Base-by-base conservation (phyloP, 768 basidiomycete species). In the Boletus huronensis region DNA sequence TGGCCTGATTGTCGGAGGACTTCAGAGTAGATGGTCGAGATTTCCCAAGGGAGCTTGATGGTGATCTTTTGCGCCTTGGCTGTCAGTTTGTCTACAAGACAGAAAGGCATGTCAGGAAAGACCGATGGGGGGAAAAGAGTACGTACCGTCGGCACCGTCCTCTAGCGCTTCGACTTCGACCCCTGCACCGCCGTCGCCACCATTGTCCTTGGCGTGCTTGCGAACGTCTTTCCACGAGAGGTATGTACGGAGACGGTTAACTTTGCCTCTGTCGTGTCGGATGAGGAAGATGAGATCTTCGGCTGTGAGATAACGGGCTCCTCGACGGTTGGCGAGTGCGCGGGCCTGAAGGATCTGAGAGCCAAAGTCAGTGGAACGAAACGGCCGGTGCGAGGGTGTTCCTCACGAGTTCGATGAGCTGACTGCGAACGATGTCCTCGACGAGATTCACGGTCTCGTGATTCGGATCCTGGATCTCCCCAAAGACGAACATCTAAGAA, bases 211-310 rank as follows among this genome's bases (percentile, higher is more conserved):
- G 5, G 93, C 93, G 55, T 93, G 90, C 64, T 96, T 97, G 14
- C 95, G 82, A 17, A 98, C 95, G 60, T 97, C 95, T 65, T 96
- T 97, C 95, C 95, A 98, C 0, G 90, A 92, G 23, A 98, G 80
- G 66, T 97, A 98, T 10, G 92, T 96, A 32, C 93, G 75, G 28
- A 98, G 77, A 41, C 95, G 80, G 72, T 97, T 96, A 58, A 98
- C 92, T 70, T 96, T 97, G 8, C 88, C 90, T 59, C 90, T 77
- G 74, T 98, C 95, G 63, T 96, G 88, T 6, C 95, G 86, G 64
- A 98, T 93, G 65, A 97, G 86, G 62, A 97, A 98, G 60, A 98
- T 93, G 52, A 98, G 85, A 70, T 98, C 95, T 70, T 98, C 95
- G 0, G 93, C 88, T 3, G 90, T 85, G 36, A 96, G 79, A 60